Evolutionary conservation across 192 early-diverging fungal species (phyloP).

Genomic region (Powellomyces hirtus): DNA sequence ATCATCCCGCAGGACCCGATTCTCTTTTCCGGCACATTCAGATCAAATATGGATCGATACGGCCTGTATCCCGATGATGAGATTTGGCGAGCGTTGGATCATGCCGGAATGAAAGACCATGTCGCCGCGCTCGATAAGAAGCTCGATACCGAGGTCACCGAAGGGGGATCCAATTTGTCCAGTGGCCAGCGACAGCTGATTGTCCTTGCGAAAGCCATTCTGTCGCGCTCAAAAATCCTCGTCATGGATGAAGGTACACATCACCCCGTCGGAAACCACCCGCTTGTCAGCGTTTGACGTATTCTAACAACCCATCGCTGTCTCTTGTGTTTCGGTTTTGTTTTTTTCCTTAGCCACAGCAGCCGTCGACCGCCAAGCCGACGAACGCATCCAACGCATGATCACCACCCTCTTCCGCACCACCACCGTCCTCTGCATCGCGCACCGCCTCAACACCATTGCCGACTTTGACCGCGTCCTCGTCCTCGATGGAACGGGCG

Average conservation of each 20-base stretch:
- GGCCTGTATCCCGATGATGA: slow-evolving; percentile 55
- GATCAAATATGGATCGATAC: slow-evolving; percentile 71
- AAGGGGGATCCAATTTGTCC: slow-evolving; percentile 78
- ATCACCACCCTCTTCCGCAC: slow-evolving; percentile 43
- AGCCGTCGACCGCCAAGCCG: slow-evolving; percentile 65
- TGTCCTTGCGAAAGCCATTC: slow-evolving; percentile 50
- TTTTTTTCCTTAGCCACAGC: slow-evolving; percentile 48
- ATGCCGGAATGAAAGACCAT: slow-evolving; percentile 44
- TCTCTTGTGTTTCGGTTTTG: no score
- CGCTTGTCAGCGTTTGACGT: no score
- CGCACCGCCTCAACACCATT: slow-evolving; percentile 31
- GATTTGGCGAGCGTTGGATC: slow-evolving; percentile 67
- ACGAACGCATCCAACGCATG: slow-evolving; percentile 59
- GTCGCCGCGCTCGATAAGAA: slow-evolving; percentile 26
- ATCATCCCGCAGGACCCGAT: slow-evolving; percentile 50
- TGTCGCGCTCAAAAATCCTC: slow-evolving; percentile 42
- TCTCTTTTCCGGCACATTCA: slow-evolving; percentile 57
- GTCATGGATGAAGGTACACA: slow-evolving; percentile 56
- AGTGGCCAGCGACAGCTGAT: slow-evolving; percentile 69
- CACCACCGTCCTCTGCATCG: slow-evolving; percentile 23
- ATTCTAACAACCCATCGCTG: no score
- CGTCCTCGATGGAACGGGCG: slow-evolving; percentile 47
- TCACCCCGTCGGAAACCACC: no score
- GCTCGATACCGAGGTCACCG: slow-evolving; percentile 74
- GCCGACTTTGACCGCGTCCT: slow-evolving; percentile 51